Evolutionary conservation across 2,329 filamentous ascomycete genomes (phyloP).

Genomic region (Fusarium mexicanum): DNA sequence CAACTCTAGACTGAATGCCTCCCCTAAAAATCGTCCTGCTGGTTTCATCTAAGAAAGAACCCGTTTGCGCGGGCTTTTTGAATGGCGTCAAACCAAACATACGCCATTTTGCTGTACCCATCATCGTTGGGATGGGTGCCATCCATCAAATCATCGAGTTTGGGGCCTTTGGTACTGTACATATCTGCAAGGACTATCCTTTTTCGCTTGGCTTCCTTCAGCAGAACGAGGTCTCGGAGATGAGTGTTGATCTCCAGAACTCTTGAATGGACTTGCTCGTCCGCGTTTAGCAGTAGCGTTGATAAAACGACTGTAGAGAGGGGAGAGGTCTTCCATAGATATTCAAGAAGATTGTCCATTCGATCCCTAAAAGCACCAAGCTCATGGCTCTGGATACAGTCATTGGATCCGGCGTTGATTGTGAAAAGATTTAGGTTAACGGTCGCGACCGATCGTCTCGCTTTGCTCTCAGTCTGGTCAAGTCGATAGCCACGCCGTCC

Average conservation of each 20-base stretch:
- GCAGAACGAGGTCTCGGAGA: background rate
- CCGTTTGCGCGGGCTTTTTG: background rate
- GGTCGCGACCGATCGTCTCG: background rate
- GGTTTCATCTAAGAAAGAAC: background rate
- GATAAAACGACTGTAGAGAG: background rate
- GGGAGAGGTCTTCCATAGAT: background rate
- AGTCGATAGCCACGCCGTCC: background rate
- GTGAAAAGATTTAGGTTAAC: background rate
- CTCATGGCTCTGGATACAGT: background rate
- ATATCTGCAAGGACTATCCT: background rate
- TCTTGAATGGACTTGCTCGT: background rate
- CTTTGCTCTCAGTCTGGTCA: background rate
- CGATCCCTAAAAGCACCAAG: background rate
- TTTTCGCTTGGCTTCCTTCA: background rate
- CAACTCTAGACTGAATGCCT: no score
- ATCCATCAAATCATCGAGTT: background rate
- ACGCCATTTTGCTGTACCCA: background rate
- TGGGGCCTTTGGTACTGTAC: background rate
- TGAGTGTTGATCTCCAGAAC: rapidly evolving
- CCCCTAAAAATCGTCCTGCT: no score
- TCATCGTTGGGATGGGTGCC: background rate
- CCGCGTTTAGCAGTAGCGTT: background rate
- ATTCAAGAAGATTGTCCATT: background rate
- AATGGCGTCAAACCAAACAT: background rate
- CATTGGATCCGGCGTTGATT: background rate